A percentile compares a stretch with the other conserved stretches of the same genome.
These are phyloP conservation scores for Botrytis medusae DNA, from an alignment of 2,329 filamentous ascomycete genomes.

Conservation along the genomic window DNA sequence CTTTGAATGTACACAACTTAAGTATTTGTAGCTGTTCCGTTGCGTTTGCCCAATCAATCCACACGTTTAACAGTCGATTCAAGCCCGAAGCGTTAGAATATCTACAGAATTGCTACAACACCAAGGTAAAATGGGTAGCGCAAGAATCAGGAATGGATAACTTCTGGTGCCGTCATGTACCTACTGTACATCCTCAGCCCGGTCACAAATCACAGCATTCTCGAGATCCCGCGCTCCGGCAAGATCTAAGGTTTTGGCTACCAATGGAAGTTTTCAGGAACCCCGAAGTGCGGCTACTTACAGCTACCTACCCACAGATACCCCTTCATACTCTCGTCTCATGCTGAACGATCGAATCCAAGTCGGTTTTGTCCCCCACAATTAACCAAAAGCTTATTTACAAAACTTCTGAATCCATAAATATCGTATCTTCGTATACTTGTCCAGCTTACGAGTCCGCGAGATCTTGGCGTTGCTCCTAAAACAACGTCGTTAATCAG, in stretches of 20 bases:
- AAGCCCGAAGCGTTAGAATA: background rate
- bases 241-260: conserved; percentile 18
- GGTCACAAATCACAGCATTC: conserved; percentile 17
- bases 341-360: conserved; percentile 8
- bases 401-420: background rate
- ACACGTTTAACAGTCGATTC: background rate
- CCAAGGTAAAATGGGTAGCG: background rate
- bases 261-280: conserved; percentile 8
- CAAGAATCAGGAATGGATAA: background rate
- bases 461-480: background rate
- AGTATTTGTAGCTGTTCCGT: background rate
- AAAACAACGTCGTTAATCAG: background rate
- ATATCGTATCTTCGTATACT: conserved; percentile 1
- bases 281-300: conserved; percentile 11
- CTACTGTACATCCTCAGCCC: conserved; percentile 17
- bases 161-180: conserved; percentile 13
- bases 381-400: background rate
- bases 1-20: conserved; percentile 13
- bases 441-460: conserved; percentile 3
- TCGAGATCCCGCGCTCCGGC: conserved; percentile 12
- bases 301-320: conserved; percentile 15
- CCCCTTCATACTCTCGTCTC: conserved; percentile 16
- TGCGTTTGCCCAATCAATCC: background rate
- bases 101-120: background rate
- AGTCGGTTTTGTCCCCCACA: background rate